Evolutionary conservation across 768 basidiomycete species (phyloP).

Genomic region (Exsudoporus frostii): DNA sequence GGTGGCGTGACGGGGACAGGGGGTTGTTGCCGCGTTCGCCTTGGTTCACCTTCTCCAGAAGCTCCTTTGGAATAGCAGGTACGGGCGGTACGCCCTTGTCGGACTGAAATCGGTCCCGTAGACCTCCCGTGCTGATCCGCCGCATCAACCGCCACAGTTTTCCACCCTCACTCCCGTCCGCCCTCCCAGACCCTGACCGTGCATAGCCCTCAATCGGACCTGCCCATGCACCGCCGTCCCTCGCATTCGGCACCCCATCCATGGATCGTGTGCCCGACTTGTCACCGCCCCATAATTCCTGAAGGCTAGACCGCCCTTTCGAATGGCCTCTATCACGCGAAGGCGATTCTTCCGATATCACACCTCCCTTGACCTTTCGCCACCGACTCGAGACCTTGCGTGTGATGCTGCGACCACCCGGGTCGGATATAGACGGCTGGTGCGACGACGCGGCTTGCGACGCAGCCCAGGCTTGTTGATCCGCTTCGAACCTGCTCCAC

Average conservation of each 20-base stretch:
- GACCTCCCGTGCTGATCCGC: constrained; percentile 59
- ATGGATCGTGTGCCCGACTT: constrained; percentile 11
- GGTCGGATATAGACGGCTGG: constrained; percentile 9
- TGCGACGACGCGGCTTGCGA: background rate
- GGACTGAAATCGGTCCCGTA: constrained; percentile 47
- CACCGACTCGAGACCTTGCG: constrained; percentile 38
- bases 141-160: constrained; percentile 70
- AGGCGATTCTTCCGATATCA: constrained; percentile 25
- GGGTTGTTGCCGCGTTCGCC: constrained; percentile 1
- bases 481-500: constrained; percentile 6
- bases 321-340: constrained; percentile 12
- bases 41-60: constrained; percentile 16
- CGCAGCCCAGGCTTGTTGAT: background rate
- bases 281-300: constrained; percentile 25
- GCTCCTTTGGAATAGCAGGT: constrained; percentile 53
- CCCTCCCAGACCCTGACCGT: constrained; percentile 16
- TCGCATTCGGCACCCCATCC: constrained; percentile 16
- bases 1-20: constrained; percentile 6
- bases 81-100: constrained; percentile 49
- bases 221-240: constrained; percentile 7
- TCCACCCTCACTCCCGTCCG: constrained; percentile 30
- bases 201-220: constrained; percentile 10
- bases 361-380: constrained; percentile 21
- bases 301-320: constrained; percentile 33
- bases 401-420: constrained; percentile 25